Percentiles rank a stretch among this genome's conserved stretches.
Conservation (phyloP, 2,329 filamentous ascomycete species). For the Paecilomyces sp. region DNA sequence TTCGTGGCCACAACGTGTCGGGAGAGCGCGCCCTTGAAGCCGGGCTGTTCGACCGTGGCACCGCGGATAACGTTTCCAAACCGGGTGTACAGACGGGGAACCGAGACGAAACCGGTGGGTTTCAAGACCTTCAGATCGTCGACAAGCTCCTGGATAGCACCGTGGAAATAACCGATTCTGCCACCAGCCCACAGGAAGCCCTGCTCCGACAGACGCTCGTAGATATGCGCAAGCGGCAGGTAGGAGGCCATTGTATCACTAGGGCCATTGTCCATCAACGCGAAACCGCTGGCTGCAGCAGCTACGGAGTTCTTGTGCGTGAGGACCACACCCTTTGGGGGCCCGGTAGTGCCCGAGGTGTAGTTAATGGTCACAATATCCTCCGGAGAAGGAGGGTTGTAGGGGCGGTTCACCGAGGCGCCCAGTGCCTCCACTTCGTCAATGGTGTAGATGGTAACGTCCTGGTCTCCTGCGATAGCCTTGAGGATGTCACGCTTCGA, state of each 20-base stretch:
- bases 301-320: slow-evolving; percentile 76
- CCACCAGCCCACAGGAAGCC: slow-evolving; percentile 63
- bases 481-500: slow-evolving; percentile 76
- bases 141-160: slow-evolving; percentile 75
- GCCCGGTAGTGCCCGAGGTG: slow-evolving; percentile 58
- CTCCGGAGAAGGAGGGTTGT: slow-evolving; percentile 63
- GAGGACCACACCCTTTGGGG: slow-evolving; percentile 60
- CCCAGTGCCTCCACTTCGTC: slow-evolving; percentile 76
- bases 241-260: slow-evolving; percentile 74
- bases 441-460: slow-evolving; percentile 73
- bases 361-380: slow-evolving; percentile 73
- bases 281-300: slow-evolving; percentile 56
- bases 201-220: slow-evolving; percentile 78
- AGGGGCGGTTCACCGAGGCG: slow-evolving; percentile 58
- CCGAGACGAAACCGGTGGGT: slow-evolving; percentile 77
- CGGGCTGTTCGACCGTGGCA: slow-evolving; percentile 69
- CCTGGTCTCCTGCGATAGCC: slow-evolving; percentile 63
- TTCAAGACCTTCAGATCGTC: slow-evolving; percentile 86
- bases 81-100: slow-evolving; percentile 85
- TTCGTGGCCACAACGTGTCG: slow-evolving; percentile 74
- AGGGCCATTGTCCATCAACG: slow-evolving; percentile 44
- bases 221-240: slow-evolving; percentile 90
- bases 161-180: slow-evolving; percentile 86
- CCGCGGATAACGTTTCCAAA: slow-evolving; percentile 78
- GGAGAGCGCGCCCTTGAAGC: slow-evolving; percentile 73